These are phyloP conservation scores for Suillus sp. DNA, from an alignment of 768 basidiomycete species.

Conservation along the genomic window DNA sequence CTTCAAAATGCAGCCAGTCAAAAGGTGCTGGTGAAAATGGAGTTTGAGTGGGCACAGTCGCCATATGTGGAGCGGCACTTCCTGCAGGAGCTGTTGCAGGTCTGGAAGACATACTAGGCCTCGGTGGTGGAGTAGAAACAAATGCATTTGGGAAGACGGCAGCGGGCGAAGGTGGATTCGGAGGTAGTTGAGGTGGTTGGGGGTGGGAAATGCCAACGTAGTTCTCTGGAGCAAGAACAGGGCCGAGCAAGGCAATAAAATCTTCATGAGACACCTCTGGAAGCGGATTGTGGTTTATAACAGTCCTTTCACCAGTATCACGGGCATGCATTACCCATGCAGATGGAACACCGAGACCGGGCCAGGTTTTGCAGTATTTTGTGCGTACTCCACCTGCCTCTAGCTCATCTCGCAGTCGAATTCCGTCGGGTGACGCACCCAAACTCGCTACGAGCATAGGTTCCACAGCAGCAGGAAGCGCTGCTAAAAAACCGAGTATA, in stretches of 20 bases:
- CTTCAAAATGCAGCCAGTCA: slow-evolving; percentile 88
- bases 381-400: slow-evolving; percentile 70
- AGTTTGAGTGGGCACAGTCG: slow-evolving; percentile 37
- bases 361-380: slow-evolving; percentile 73
- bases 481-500: slow-evolving; percentile 65
- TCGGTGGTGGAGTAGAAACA: slow-evolving; percentile 29
- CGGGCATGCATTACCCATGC: slow-evolving; percentile 83
- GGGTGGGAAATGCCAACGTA: slow-evolving; percentile 42
- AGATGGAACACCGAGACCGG: slow-evolving; percentile 69
- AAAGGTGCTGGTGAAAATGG: slow-evolving; percentile 74
- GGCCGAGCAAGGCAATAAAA: slow-evolving; percentile 77
- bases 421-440: slow-evolving; percentile 71
- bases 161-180: slow-evolving; percentile 33
- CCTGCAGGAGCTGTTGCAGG: slow-evolving; percentile 31
- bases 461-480: slow-evolving; percentile 28
- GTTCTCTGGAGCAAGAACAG: slow-evolving; percentile 82
- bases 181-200: slow-evolving; percentile 20
- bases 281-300: slow-evolving; percentile 86
- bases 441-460: slow-evolving; percentile 75
- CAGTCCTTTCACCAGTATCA: slow-evolving; percentile 63
- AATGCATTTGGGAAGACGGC: slow-evolving; percentile 28
- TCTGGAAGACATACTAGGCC: slow-evolving; percentile 37
- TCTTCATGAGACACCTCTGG: slow-evolving; percentile 88
- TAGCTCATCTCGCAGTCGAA: slow-evolving; percentile 61
- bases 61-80: slow-evolving; percentile 9